phyloP scores from a whole-genome alignment of 1,139 yeast genomes.

The Pneumocystis canis region DNA sequence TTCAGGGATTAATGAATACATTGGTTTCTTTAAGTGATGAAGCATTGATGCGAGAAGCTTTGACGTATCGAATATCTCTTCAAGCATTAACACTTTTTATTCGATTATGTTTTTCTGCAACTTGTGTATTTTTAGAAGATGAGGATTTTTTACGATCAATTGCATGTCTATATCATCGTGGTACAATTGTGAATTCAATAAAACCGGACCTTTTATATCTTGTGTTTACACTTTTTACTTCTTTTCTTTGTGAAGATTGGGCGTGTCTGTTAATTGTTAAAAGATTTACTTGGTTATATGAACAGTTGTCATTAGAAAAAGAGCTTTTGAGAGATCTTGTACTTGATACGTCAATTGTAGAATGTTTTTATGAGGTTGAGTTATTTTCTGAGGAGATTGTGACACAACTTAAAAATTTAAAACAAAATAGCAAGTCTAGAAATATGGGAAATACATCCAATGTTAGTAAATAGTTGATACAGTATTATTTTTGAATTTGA shows the following conservation, averaged over 20 bases:
- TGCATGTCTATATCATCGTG: not conserved
- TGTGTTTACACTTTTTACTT: not conserved
- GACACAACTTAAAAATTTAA: not conserved
- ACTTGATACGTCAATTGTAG: not conserved
- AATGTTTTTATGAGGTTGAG: not conserved
- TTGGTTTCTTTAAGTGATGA: not conserved
- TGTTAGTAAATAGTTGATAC: not conserved
- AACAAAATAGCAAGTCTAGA: not conserved
- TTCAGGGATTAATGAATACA: not conserved
- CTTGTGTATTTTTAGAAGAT: not conserved
- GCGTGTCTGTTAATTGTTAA: not conserved
- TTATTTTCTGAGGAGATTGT: not conserved
- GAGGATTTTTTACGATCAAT: not conserved
- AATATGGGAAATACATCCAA: not conserved
- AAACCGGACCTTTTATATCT: not conserved
- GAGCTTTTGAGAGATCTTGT: not conserved
- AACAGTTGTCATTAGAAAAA: not conserved
- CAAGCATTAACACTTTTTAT: not conserved
- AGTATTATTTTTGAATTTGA: not conserved
- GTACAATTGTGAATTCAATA: not conserved
- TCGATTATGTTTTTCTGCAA: not conserved
- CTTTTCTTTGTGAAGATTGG: not conserved
- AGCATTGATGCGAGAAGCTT: not conserved
- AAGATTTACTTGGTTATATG: not conserved
- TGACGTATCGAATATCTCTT: not conserved